Conservation (phyloP, 352 stramenopile species). For the Globisporangium sylvaticum region DNA sequence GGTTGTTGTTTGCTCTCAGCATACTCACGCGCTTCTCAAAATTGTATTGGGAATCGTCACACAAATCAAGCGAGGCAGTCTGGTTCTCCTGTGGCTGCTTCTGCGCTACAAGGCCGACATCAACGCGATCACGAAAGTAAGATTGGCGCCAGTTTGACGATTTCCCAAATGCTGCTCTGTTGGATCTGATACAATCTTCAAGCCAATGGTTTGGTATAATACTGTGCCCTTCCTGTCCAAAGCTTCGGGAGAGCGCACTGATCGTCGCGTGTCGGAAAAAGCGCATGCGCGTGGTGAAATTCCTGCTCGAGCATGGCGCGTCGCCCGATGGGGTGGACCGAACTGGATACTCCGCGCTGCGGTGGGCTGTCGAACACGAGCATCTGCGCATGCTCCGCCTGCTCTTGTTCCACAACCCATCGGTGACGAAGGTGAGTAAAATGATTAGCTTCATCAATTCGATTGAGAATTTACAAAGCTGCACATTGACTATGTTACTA, state of each 20-base stretch:
- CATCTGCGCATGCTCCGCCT: constrained; percentile 32
- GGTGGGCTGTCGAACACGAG: constrained; percentile 42
- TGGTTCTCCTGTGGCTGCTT: constrained; percentile 43
- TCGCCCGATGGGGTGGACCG: constrained; percentile 37
- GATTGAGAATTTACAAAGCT: no score
- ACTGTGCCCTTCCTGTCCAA: not conserved
- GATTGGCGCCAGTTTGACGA: not conserved
- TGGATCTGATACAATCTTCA: not conserved
- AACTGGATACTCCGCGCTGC: constrained; percentile 42
- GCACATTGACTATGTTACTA: no score
- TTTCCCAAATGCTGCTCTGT: not conserved
- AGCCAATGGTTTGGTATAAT: no score
- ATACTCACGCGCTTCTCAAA: not conserved
- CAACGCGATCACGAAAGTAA: constrained; percentile 44
- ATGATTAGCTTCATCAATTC: no score
- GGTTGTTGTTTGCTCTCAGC: no score
- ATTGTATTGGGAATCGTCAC: not conserved
- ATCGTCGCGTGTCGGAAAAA: constrained; percentile 55
- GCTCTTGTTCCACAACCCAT: constrained; percentile 36
- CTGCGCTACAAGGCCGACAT: constrained; percentile 58
- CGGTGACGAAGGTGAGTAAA: constrained; percentile 28
- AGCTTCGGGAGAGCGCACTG: constrained; percentile 48
- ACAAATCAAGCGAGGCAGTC: constrained; percentile 30
- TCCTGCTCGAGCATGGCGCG: constrained; percentile 42
- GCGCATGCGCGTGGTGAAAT: constrained; percentile 23